These are phyloP conservation scores for Rhodosporidiobolus odoratus DNA, from an alignment of 768 basidiomycete genomes.

Conservation along the genomic window DNA sequence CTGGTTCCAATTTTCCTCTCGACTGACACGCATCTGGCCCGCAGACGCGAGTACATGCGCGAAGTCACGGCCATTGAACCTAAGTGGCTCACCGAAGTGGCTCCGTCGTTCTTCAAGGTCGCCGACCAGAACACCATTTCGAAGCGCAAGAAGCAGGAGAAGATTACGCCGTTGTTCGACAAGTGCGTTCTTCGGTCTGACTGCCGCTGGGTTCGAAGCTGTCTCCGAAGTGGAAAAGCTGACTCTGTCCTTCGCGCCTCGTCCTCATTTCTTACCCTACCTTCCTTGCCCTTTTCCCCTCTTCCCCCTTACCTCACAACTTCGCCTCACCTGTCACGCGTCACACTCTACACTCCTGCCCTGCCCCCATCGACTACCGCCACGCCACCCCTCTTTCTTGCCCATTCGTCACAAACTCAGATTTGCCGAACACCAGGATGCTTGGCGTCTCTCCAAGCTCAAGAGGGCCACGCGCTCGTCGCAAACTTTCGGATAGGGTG, in stretches of 20 bases:
- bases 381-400: no score
- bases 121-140: constrained; percentile 97
- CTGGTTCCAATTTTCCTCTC: not conserved
- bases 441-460: constrained; percentile 85
- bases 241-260: no score
- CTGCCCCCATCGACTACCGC: no score
- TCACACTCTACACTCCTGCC: not conserved
- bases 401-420: constrained; percentile 62
- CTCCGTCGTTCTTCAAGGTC: constrained; percentile 97
- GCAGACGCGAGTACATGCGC: constrained; percentile 43
- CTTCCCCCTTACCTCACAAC: not conserved
- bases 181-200: constrained; percentile 62
- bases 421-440: constrained; percentile 49
- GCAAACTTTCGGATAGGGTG: constrained; percentile 73
- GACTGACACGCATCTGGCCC: constrained; percentile 23
- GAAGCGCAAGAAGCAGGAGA: constrained; percentile 90
- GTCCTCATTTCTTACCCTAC: no score
- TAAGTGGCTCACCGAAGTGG: constrained; percentile 89
- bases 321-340: not conserved
- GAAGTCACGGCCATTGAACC: constrained; percentile 87
- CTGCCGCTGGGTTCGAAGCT: not conserved
- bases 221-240: not conserved
- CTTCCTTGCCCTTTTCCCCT: not conserved
- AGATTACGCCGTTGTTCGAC: constrained; percentile 89
- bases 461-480: constrained; percentile 85